A percentile compares a stretch with the other conserved stretches of the same genome.
Conservation (phyloP, 2,329 filamentous ascomycete genomes). For the Akanthomyces muscarius region DNA sequence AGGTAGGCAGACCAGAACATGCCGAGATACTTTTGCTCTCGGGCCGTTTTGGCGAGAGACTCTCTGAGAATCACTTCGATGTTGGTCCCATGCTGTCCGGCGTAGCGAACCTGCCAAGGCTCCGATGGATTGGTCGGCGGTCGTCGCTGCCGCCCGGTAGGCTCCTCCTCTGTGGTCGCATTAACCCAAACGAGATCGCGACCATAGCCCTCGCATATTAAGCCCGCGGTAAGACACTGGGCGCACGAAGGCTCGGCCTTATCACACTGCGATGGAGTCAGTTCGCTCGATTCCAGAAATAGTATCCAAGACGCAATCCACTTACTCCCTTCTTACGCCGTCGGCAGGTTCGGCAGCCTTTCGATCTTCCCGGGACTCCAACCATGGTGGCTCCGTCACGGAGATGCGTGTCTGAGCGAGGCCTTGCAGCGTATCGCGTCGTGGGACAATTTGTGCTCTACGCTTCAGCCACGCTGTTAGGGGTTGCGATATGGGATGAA, state of each 20-base stretch:
- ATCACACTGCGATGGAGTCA: constrained; percentile 9
- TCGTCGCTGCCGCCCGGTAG: neutral
- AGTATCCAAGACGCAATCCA: neutral
- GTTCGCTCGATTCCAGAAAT: neutral
- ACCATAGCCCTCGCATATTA: constrained; percentile 8
- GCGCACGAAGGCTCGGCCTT: constrained; percentile 1
- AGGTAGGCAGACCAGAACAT: constrained; percentile 15
- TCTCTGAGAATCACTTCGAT: neutral
- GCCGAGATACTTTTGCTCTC: constrained; percentile 14
- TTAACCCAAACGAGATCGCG: constrained; percentile 15
- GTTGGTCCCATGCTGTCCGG: neutral
- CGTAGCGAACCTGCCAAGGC: constrained; percentile 12
- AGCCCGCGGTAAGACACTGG: neutral
- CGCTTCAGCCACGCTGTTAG: neutral
- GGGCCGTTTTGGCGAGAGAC: constrained; percentile 3
- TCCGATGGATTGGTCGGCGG: neutral
- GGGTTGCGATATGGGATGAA: neutral
- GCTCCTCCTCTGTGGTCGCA: constrained; percentile 3
- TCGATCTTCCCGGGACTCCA: constrained; percentile 8
- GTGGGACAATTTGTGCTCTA: neutral
- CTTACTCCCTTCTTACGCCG: constrained; percentile 13
- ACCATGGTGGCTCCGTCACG: neutral
- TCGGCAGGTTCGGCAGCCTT: constrained; percentile 13
- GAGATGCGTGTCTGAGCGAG: neutral
- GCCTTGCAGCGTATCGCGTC: no score